phyloP scores from a whole-genome alignment of 768 basidiomycete species.

The Leccinum sublutescens region DNA sequence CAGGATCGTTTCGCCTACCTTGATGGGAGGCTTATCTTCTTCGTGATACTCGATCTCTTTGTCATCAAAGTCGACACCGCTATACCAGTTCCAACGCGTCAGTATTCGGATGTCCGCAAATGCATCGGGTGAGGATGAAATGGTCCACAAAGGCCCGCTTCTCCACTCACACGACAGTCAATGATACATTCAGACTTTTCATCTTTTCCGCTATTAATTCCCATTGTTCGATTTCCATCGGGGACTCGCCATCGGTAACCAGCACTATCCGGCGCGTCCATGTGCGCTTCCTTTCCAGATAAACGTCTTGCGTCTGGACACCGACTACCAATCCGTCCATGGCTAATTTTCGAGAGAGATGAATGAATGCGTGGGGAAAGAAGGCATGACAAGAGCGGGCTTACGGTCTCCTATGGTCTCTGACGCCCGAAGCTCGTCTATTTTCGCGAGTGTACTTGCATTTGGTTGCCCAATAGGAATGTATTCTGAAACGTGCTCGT shows the following conservation, averaged over 20 bases:
- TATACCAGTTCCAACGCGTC: constrained; percentile 28
- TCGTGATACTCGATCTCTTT: constrained; percentile 61
- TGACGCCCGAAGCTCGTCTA: constrained; percentile 60
- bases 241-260: constrained; percentile 82
- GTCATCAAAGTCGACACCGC: constrained; percentile 90
- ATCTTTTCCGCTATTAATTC: constrained; percentile 66
- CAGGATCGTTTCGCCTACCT: constrained; percentile 47
- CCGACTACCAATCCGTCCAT: constrained; percentile 87
- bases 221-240: constrained; percentile 75
- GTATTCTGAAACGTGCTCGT: constrained; percentile 71
- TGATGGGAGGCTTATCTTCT: constrained; percentile 65
- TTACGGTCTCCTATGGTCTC: constrained; percentile 62
- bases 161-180: constrained; percentile 69
- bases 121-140: neutral
- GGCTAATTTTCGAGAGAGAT: constrained; percentile 41
- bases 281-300: constrained; percentile 68
- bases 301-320: constrained; percentile 70
- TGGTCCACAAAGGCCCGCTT: neutral
- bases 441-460: constrained; percentile 59
- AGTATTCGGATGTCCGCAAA: constrained; percentile 4
- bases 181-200: constrained; percentile 49
- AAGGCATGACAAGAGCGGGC: constrained; percentile 20
- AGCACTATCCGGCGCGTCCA: constrained; percentile 86
- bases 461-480: constrained; percentile 69
- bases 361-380: neutral